Percentiles rank a stretch among this genome's conserved stretches.
These are phyloP conservation scores for Paraurostyla sp. DNA, from an alignment of 73 alveolate species.

Conservation along the genomic window DNA sequence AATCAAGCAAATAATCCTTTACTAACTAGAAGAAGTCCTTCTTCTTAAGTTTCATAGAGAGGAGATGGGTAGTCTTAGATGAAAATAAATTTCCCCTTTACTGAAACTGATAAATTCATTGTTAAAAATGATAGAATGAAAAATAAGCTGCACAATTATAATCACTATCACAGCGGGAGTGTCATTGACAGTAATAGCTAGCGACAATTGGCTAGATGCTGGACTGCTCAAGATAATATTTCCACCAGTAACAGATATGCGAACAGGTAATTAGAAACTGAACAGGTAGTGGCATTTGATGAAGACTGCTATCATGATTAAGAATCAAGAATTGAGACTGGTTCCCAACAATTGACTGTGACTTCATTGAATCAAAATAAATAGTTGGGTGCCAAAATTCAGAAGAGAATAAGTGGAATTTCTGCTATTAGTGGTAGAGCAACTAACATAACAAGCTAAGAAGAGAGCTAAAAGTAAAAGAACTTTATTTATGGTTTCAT, in stretches of 20 bases:
- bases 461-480: no score
- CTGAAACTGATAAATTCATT: slow-evolving; percentile 10
- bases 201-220: background rate
- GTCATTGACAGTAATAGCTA: background rate
- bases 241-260: background rate
- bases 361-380: no score
- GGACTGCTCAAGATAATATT: slow-evolving; percentile 7
- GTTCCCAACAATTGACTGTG: no score
- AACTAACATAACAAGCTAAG: background rate
- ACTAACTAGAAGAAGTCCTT: slow-evolving; percentile 43
- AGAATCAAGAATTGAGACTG: no score
- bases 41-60: background rate
- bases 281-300: no score
- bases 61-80: background rate
- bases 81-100: slow-evolving; percentile 18
- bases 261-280: no score
- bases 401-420: no score
- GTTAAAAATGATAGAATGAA: background rate
- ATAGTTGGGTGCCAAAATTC: no score
- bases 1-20: background rate
- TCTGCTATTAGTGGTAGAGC: background rate
- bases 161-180: background rate
- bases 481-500: background rate
- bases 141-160: background rate
- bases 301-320: no score